Conservation (phyloP, 371 early-diverging fungal genomes). For the Entomophthora muscae region DNA sequence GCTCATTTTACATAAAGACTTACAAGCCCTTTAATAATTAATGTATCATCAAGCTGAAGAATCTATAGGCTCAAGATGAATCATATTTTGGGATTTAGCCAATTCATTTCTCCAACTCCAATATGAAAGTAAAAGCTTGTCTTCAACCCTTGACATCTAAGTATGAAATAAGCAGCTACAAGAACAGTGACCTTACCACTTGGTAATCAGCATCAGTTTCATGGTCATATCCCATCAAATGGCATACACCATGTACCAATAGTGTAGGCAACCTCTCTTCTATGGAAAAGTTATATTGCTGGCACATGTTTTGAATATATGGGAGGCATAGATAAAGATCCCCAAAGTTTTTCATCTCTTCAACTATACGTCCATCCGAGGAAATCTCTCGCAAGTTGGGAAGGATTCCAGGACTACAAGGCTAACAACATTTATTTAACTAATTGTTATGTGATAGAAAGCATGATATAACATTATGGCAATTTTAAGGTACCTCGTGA, state of each 20-base stretch:
- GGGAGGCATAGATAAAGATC: slow-evolving; percentile 9
- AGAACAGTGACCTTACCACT: slow-evolving; percentile 5
- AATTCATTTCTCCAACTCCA: slow-evolving; percentile 1
- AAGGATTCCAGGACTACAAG: slow-evolving; percentile 3
- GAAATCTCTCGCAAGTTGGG: slow-evolving; percentile 1
- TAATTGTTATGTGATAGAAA: no score
- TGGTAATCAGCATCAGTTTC: slow-evolving; percentile 9
- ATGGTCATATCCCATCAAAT: slow-evolving; percentile 14
- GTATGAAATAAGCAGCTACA: neutral
- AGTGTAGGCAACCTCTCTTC: slow-evolving; percentile 10
- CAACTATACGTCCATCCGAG: slow-evolving; percentile 1
- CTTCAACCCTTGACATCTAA: slow-evolving; percentile 1
- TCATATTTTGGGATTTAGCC: neutral
- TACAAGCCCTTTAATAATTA: no score
- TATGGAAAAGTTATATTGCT: slow-evolving; percentile 6
- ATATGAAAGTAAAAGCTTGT: neutral
- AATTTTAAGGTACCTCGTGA: slow-evolving; percentile 6
- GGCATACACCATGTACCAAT: slow-evolving; percentile 11
- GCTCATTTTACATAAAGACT: no score
- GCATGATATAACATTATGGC: neutral
- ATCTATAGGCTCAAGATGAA: neutral
- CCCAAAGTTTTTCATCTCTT: slow-evolving; percentile 9
- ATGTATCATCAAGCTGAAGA: no score
- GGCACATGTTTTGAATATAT: neutral
- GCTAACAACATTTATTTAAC: no score